phyloP scores from a whole-genome alignment of 257 asterid species.

The Lycium barbarum region DNA sequence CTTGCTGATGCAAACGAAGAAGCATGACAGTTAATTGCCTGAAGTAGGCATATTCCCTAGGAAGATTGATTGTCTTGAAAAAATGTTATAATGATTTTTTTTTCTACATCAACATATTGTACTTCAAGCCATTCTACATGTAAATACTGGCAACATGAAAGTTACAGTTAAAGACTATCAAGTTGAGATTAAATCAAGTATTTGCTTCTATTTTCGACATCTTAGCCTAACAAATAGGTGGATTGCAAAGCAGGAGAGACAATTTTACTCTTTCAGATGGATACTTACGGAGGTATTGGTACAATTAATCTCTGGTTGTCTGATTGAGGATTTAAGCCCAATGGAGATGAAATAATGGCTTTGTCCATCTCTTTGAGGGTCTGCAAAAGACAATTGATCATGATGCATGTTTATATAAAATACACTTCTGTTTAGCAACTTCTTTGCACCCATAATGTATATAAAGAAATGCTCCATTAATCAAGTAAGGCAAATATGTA shows the following conservation, averaged over 20 bases:
- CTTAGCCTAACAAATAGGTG: not conserved
- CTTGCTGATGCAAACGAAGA: not conserved
- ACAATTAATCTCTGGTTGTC: conserved; percentile 75
- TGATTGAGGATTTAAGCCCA: conserved; percentile 86
- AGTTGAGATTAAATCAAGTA: not conserved
- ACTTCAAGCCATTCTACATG: not conserved
- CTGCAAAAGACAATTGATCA: conserved; percentile 49
- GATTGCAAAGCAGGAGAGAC: not conserved
- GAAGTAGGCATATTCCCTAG: not conserved
- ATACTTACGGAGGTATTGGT: conserved; percentile 91
- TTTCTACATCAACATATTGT: not conserved
- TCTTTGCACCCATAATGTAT: not conserved
- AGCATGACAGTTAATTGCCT: not conserved
- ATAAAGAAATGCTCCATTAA: not conserved
- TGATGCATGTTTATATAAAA: not conserved
- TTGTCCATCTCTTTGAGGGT: conserved; percentile 88
- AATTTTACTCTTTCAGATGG: not conserved
- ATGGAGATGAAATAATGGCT: conserved; percentile 82
- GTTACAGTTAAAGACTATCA: not conserved
- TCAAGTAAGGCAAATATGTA: not conserved
- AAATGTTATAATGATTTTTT: not conserved
- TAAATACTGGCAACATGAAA: not conserved
- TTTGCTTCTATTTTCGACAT: not conserved
- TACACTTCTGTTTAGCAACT: not conserved
- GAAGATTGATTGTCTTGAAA: not conserved